Evolutionary conservation across 192 early-diverging fungal genomes (phyloP), one percentile per base, ranked within the genome.

Genomic region (Rhizophagus prolifer): DNA sequence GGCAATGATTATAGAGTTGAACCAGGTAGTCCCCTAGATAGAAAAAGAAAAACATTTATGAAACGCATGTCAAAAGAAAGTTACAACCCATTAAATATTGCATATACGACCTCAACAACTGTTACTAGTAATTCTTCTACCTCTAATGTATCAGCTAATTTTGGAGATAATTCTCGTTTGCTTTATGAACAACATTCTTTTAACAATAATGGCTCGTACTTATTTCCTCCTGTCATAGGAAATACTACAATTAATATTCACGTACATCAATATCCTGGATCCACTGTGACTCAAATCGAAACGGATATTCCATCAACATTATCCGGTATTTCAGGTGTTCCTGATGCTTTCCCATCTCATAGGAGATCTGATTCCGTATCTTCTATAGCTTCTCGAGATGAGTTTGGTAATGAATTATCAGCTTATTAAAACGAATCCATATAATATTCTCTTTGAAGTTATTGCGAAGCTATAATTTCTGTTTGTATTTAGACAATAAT

Each of bases 201-300:
- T 54, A 30, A 65, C 36, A 30, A 30, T 31, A 31, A 30, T 13
- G 19, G 65, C 9, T 67, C 65, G 13, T 67, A 36, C 34, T 67
- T 38, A 38, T 21, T 38, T n/a, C 34, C 65, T 67, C 65, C 28
- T 67, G 21, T 36, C 9, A 0, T 34, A 26, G 65, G 65, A 67
- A 41, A 67, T 19, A 38, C 31, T 41, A 67, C 65, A 34, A 67
- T 67, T 21, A 38, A 67, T n/a, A 67, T 67, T 67, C 65, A 65
- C 31, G 28, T 65, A 31, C 63, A 65, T 65, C 63, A 67, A 26
- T 62, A 62, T 28, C 61, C n/a, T 2, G 30, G 31, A 30, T 30
- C 63, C 19, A 31, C 63, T 31, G 36, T n/a, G 28, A n/a, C 65
- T 38, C 19, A 38, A 2, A 9, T 67, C 21, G 65, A 67, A 67